Conservation (phyloP, 495 filamentous ascomycete genomes). For the Penicillium paxilli region DNA sequence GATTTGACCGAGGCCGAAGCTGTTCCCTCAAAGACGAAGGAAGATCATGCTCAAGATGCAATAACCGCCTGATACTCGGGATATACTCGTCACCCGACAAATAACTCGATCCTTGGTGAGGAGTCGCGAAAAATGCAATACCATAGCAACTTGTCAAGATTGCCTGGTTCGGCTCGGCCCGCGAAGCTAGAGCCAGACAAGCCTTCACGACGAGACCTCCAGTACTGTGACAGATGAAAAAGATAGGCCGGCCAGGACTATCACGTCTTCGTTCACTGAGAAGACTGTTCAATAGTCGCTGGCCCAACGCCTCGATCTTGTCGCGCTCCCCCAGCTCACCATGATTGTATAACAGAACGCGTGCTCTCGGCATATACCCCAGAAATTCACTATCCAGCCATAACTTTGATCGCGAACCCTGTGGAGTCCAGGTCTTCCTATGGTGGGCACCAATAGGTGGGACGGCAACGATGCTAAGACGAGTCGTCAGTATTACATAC, state of each 20-base stretch:
- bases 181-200: constrained; percentile 52
- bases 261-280: constrained; percentile 32
- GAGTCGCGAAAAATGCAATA: constrained; percentile 60
- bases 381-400: constrained; percentile 31
- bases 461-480: constrained; percentile 41
- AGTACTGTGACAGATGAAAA: constrained; percentile 67
- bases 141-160: constrained; percentile 60
- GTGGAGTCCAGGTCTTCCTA: constrained; percentile 33
- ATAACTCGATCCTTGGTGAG: constrained; percentile 66
- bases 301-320: constrained; percentile 49
- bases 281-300: constrained; percentile 50
- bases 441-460: constrained; percentile 46
- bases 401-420: constrained; percentile 13
- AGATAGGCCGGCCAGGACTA: constrained; percentile 47
- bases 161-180: constrained; percentile 33
- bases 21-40: constrained; percentile 49
- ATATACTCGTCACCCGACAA: constrained; percentile 58
- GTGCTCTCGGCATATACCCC: constrained; percentile 36
- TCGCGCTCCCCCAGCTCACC: constrained; percentile 47
- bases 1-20: constrained; percentile 48
- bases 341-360: constrained; percentile 58
- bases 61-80: constrained; percentile 52
- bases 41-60: constrained; percentile 55
- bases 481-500: background rate
- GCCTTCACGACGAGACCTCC: constrained; percentile 61